Evolutionary conservation across 495 filamentous ascomycete species (phyloP).

Genomic region (Cladorrhinum samala): DNA sequence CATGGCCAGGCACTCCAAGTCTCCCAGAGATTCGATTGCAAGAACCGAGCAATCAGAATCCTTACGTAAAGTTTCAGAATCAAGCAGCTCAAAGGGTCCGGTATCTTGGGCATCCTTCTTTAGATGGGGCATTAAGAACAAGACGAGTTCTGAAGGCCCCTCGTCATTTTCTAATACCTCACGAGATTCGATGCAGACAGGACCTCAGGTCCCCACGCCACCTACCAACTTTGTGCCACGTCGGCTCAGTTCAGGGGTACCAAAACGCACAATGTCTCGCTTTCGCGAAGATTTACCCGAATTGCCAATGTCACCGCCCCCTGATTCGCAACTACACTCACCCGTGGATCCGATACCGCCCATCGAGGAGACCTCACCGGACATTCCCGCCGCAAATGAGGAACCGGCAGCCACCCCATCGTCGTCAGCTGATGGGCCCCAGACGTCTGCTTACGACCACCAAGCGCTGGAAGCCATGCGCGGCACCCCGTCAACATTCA

Average conservation of each 20-base stretch:
- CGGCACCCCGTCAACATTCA: constrained; percentile 38
- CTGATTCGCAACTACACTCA: constrained; percentile 74
- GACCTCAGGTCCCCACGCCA: constrained; percentile 26
- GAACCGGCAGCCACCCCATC: constrained; percentile 19
- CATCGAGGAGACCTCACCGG: constrained; percentile 19
- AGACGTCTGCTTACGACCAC: constrained; percentile 43
- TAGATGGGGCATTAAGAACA: constrained; percentile 56
- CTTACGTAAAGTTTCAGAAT: constrained; percentile 33
- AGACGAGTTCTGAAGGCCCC: constrained; percentile 51
- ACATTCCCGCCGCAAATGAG: constrained; percentile 17
- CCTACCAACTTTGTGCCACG: constrained; percentile 29
- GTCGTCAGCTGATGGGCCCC: constrained; percentile 25
- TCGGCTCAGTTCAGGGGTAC: constrained; percentile 36
- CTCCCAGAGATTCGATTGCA: constrained; percentile 27
- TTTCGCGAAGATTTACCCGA: constrained; percentile 93
- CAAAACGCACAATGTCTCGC: constrained; percentile 76
- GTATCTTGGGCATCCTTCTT: constrained; percentile 67
- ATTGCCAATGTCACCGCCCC: constrained; percentile 70
- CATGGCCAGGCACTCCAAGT: constrained; percentile 37
- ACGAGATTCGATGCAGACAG: constrained; percentile 59
- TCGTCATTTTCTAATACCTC: constrained; percentile 77
- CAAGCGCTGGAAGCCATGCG: constrained; percentile 38
- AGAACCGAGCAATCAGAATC: constrained; percentile 33
- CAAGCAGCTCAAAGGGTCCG: constrained; percentile 33
- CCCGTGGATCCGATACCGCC: constrained; percentile 44